Conservation (phyloP, 2,329 filamentous ascomycete species). For the Fusarium sp. region DNA sequence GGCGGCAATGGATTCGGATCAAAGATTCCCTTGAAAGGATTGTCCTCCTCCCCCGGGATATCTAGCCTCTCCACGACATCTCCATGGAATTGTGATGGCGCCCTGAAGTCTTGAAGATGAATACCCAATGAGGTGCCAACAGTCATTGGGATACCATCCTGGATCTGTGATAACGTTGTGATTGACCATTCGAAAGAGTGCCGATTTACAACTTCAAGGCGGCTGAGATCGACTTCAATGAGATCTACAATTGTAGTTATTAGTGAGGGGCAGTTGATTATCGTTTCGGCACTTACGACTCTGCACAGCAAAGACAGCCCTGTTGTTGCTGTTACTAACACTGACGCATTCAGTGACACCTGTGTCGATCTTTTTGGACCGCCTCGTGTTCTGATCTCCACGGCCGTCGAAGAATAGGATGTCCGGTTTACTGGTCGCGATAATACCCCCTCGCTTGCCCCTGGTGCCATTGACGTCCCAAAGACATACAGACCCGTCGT, state of each 20-base stretch:
- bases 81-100: conserved; percentile 45
- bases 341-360: conserved; percentile 84
- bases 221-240: conserved; percentile 83
- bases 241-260: conserved; percentile 56
- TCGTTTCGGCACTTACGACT: conserved; percentile 61
- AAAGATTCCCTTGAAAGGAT: conserved; percentile 55
- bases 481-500: conserved; percentile 87
- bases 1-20: conserved; percentile 62
- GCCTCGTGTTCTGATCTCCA: conserved; percentile 55
- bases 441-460: conserved; percentile 67
- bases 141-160: conserved; percentile 76
- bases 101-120: conserved; percentile 82
- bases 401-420: conserved; percentile 70
- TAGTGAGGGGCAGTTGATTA: not conserved
- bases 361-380: conserved; percentile 74
- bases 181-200: conserved; percentile 84
- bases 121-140: conserved; percentile 85
- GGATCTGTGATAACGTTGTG: conserved; percentile 79
- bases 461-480: conserved; percentile 77
- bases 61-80: conserved; percentile 53
- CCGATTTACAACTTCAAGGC: conserved; percentile 73
- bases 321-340: conserved; percentile 73
- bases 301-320: conserved; percentile 83
- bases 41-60: conserved; percentile 34
- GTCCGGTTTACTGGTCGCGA: conserved; percentile 72